A percentile compares a stretch with the other conserved stretches of the same genome.
These are phyloP conservation scores for Vigna mungo DNA, from an alignment of 306 rosid genomes.

Conservation along the genomic window DNA sequence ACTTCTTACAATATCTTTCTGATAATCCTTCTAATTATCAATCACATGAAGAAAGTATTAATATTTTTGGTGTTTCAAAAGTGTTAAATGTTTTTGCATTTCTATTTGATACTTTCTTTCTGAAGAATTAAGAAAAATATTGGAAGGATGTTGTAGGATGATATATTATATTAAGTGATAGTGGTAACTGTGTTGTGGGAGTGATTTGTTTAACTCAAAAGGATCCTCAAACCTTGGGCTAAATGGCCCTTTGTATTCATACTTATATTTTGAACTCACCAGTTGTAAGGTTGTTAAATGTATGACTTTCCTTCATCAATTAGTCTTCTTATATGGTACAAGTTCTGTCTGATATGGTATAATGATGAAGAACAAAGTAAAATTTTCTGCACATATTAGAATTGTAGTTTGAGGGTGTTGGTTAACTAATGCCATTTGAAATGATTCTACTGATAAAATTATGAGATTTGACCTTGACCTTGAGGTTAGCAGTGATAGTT, in stretches of 20 bases:
- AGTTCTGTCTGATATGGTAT: conserved; percentile 6
- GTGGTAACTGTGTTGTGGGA: not conserved
- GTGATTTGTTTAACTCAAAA: not conserved
- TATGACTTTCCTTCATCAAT: not conserved
- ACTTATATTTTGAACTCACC: conserved; percentile 4
- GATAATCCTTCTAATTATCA: not conserved
- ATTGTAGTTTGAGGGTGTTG: too few species aligned
- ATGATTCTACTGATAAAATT: too few species aligned
- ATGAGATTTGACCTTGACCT: too few species aligned
- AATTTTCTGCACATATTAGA: too few species aligned
- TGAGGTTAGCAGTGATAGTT: too few species aligned
- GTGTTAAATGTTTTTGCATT: not conserved
- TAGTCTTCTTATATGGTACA: not conserved
- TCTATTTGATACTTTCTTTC: conserved; percentile 1
- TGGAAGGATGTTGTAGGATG: not conserved
- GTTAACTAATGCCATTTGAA: too few species aligned
- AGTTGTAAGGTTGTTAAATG: not conserved
- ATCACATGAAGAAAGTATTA: conserved; percentile 6
- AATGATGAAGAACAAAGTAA: too few species aligned
- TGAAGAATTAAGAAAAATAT: not conserved
- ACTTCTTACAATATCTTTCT: not conserved
- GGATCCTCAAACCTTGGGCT: conserved; percentile 24
- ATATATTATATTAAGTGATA: conserved; percentile 20
- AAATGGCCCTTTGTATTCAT: conserved; percentile 11
- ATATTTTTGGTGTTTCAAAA: not conserved